phyloP scores from a whole-genome alignment of 148 eudicot species.

The Camellia sinensis region DNA sequence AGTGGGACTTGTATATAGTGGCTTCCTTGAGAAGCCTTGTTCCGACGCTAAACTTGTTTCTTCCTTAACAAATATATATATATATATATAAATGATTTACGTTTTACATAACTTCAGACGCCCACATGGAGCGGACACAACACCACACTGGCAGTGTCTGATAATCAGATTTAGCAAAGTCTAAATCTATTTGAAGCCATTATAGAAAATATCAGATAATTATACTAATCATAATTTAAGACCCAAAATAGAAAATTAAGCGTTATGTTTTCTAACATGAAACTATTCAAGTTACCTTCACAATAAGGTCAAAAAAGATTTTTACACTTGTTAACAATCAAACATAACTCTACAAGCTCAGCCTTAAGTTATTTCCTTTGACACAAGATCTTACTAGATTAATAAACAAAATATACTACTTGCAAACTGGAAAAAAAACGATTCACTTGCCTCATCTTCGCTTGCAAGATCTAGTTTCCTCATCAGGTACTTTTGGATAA shows the following conservation, averaged over 20 bases:
- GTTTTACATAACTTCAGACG: not conserved
- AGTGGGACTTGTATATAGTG: not conserved
- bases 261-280: not conserved
- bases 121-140: not conserved
- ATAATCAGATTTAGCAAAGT: not conserved
- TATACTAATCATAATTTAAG: not conserved
- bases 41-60: not conserved
- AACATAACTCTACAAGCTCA: not conserved
- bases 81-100: no score
- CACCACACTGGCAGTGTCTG: not conserved
- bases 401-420: not conserved
- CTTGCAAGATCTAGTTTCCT: conserved; percentile 60
- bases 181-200: not conserved
- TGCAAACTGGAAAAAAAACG: not conserved
- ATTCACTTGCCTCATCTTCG: conserved; percentile 55
- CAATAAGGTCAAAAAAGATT: not conserved
- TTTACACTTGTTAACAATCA: not conserved
- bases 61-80: no score
- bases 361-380: not conserved
- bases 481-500: conserved; percentile 57
- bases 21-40: not conserved
- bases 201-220: not conserved
- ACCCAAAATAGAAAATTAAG: not conserved
- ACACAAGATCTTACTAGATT: not conserved
- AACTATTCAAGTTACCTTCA: not conserved